A percentile compares a stretch with the other conserved stretches of the same genome.
These are phyloP conservation scores for Dendryphion nanum DNA, from an alignment of 2,329 filamentous ascomycete species.

Conservation along the genomic window DNA sequence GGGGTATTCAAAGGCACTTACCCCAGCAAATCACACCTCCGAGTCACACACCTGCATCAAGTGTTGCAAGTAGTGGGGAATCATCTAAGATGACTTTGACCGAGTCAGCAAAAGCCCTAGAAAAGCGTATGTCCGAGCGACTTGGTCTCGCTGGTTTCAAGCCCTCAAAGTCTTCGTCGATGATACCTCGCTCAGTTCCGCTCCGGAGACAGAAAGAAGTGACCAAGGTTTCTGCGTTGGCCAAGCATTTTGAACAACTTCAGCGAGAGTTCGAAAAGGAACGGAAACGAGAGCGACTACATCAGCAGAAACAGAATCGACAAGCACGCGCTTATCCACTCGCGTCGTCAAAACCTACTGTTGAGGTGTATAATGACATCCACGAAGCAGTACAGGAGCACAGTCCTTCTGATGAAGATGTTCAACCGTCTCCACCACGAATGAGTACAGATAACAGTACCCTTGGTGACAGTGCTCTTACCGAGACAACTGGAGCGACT, in stretches of 20 bases:
- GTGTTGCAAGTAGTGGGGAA: constrained; percentile 15
- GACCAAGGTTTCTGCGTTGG: constrained; percentile 83
- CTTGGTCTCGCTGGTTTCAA: constrained; percentile 67
- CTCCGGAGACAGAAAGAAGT: constrained; percentile 58
- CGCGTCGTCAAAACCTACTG: constrained; percentile 90
- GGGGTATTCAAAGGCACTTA: constrained; percentile 23
- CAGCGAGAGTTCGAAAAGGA: constrained; percentile 97
- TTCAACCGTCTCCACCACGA: constrained; percentile 34
- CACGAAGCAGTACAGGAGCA: constrained; percentile 87
- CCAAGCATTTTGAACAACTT: constrained; percentile 93
- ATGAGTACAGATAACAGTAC: constrained; percentile 38
- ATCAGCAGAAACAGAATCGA: constrained; percentile 73
- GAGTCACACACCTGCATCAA: background rate
- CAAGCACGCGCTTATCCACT: constrained; percentile 82
- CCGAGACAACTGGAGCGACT: constrained; percentile 28
- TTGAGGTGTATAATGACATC: constrained; percentile 93
- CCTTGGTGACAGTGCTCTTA: constrained; percentile 34
- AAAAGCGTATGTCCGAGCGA: constrained; percentile 77
- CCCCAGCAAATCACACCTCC: background rate
- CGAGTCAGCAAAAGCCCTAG: constrained; percentile 46
- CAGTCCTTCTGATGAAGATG: constrained; percentile 64
- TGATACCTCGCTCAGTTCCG: constrained; percentile 80
- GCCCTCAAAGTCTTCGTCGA: constrained; percentile 59
- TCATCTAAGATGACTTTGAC: constrained; percentile 25
- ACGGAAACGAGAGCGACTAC: constrained; percentile 79